A percentile compares a stretch with the other conserved stretches of the same genome.
Conservation (phyloP, 176 grass and related monocot genomes). For the Oryza glaberrima region DNA sequence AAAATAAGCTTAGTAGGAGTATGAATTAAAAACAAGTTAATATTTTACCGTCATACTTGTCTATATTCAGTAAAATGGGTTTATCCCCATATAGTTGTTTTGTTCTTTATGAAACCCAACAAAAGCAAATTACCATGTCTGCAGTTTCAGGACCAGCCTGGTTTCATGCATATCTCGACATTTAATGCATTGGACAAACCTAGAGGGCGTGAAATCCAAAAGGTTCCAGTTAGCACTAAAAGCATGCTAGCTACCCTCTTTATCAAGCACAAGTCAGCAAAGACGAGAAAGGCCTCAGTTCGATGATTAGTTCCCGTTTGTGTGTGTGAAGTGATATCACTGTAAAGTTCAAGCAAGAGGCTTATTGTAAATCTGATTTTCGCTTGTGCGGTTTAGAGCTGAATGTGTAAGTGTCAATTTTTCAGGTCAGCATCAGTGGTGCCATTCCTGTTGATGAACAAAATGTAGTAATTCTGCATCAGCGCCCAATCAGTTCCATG, state of each 20-base stretch:
- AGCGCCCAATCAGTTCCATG: not conserved
- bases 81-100: not conserved
- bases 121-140: not conserved
- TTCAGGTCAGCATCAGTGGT: constrained; percentile 15
- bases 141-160: constrained; percentile 55
- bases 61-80: not conserved
- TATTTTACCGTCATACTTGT: not conserved
- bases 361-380: constrained; percentile 14
- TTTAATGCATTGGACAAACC: constrained; percentile 67
- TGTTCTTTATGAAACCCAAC: not conserved
- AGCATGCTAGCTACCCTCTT: constrained; percentile 79
- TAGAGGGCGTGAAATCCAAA: constrained; percentile 61
- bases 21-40: not conserved
- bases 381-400: constrained; percentile 10
- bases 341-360: constrained; percentile 33
- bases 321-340: not conserved
- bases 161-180: constrained; percentile 48
- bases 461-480: constrained; percentile 35
- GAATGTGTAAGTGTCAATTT: not conserved
- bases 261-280: constrained; percentile 69
- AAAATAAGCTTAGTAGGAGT: not conserved
- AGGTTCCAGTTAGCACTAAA: constrained; percentile 63
- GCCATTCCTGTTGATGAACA: constrained; percentile 34
- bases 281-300: constrained; percentile 59
- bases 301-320: constrained; percentile 38